phyloP scores from a whole-genome alignment of 2,329 filamentous ascomycete species.

The Pseudovirgaria hyperparasitica region DNA sequence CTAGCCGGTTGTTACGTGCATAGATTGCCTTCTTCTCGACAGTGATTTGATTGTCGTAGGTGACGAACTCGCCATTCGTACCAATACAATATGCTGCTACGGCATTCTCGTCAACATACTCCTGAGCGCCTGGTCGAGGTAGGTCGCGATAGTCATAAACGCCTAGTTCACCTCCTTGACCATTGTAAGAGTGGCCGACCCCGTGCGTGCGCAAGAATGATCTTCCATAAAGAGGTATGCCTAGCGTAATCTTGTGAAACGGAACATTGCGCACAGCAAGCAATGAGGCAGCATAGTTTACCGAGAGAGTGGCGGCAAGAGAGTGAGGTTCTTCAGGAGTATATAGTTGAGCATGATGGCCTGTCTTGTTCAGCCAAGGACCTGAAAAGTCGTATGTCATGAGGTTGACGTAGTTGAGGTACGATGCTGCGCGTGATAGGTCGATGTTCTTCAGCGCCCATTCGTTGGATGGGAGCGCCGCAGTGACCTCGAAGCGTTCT shows the following conservation, averaged over 20 bases:
- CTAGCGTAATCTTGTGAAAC: conserved; percentile 58
- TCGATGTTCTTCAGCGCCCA: conserved; percentile 58
- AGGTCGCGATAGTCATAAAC: conserved; percentile 64
- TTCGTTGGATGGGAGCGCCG: conserved; percentile 56
- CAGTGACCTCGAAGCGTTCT: conserved; percentile 56
- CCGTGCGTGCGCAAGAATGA: conserved; percentile 56
- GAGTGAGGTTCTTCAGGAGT: conserved; percentile 40
- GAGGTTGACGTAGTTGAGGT: conserved; percentile 65
- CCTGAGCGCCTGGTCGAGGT: conserved; percentile 47
- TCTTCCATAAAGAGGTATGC: conserved; percentile 63
- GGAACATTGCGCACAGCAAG: conserved; percentile 54
- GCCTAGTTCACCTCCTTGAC: conserved; percentile 46
- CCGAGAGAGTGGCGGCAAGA: conserved; percentile 45
- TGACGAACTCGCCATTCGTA: conserved; percentile 63
- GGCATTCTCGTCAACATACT: conserved; percentile 53
- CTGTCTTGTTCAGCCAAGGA: conserved; percentile 52
- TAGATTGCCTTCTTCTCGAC: conserved; percentile 64
- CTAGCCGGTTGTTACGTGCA: conserved; percentile 57
- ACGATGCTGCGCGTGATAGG: conserved; percentile 46
- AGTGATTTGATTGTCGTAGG: conserved; percentile 67
- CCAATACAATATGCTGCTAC: conserved; percentile 62
- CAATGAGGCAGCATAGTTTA: conserved; percentile 53
- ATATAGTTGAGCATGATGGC: conserved; percentile 67
- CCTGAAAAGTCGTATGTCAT: conserved; percentile 74
- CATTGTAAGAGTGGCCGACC: conserved; percentile 47